Percentiles rank a stretch among this genome's conserved stretches.
These are phyloP conservation scores for Thermothelomyces thermophilus DNA, from an alignment of 2,329 filamentous ascomycete genomes.

Conservation along the genomic window DNA sequence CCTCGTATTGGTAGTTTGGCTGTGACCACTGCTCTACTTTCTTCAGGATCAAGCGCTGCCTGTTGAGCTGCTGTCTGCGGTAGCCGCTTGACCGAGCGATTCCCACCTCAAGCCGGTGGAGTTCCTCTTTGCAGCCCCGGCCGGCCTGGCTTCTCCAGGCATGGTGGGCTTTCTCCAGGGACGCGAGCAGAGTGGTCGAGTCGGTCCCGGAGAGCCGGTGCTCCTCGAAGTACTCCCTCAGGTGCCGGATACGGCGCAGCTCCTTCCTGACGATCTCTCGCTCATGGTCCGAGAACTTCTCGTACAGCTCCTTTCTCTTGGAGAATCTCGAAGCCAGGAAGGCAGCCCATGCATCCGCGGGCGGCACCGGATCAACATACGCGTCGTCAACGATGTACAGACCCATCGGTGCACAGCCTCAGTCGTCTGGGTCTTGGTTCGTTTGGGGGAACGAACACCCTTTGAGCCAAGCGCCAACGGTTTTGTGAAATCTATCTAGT, in stretches of 20 bases:
- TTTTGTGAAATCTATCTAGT: neutral
- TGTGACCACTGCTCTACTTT: conserved; percentile 20
- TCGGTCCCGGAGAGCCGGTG: conserved; percentile 17
- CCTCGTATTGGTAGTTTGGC: conserved; percentile 9
- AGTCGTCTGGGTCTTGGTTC: too few species aligned
- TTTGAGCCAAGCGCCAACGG: neutral
- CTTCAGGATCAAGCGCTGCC: conserved; percentile 17
- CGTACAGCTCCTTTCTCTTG: conserved; percentile 16
- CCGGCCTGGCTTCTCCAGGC: conserved; percentile 15
- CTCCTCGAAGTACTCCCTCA: conserved; percentile 18
- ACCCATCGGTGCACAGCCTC: conserved; percentile 8
- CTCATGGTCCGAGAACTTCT: conserved; percentile 14
- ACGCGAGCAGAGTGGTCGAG: conserved; percentile 10
- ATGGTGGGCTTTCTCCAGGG: conserved; percentile 14
- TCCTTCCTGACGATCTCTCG: conserved; percentile 20
- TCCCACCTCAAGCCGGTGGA: conserved; percentile 15
- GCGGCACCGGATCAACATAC: conserved; percentile 18
- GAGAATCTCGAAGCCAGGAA: conserved; percentile 19
- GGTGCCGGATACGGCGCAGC: conserved; percentile 19
- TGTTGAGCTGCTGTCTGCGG: conserved; percentile 11
- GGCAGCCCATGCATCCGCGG: conserved; percentile 19
- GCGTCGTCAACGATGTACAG: conserved; percentile 18
- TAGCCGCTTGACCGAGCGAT: conserved; percentile 11
- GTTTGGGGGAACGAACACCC: neutral
- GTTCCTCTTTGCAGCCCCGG: conserved; percentile 13